These are phyloP conservation scores for Phanerochaete carnosa DNA, from an alignment of 768 basidiomycete genomes.

Conservation along the genomic window DNA sequence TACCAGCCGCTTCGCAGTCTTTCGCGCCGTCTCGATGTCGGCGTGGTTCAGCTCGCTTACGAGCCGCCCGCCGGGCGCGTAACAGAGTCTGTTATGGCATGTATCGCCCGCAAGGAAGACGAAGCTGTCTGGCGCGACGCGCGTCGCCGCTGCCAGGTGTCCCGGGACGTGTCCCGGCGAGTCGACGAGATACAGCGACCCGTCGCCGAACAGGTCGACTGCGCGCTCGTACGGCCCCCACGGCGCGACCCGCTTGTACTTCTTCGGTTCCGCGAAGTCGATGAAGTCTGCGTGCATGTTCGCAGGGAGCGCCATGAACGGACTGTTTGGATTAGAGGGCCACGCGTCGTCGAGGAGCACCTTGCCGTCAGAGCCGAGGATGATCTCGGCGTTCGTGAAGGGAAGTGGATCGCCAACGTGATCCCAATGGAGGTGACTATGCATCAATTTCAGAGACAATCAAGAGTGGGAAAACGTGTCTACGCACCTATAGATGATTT, in stretches of 20 bases:
- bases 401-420: conserved; percentile 43
- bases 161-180: conserved; percentile 56
- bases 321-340: conserved; percentile 35
- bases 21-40: conserved; percentile 1
- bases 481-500: conserved; percentile 29
- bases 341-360: conserved; percentile 37
- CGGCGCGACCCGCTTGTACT: conserved; percentile 37
- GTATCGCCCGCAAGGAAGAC: conserved; percentile 54
- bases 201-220: conserved; percentile 54
- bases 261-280: conserved; percentile 21
- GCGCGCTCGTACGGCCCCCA: conserved; percentile 37
- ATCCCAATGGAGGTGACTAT: conserved; percentile 55
- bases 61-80: conserved; percentile 11
- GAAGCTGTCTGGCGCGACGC: conserved; percentile 55
- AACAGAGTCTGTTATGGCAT: conserved; percentile 45
- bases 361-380: conserved; percentile 42
- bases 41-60: background rate
- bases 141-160: conserved; percentile 51
- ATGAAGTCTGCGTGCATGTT: conserved; percentile 4
- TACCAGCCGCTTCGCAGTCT: background rate
- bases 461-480: background rate
- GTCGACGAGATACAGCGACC: conserved; percentile 55
- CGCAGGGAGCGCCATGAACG: background rate
- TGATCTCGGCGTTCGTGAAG: conserved; percentile 45
- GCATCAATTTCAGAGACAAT: background rate